Base-by-base conservation (phyloP, 495 filamentous ascomycete species). In the Elaphomyces granulatus region DNA sequence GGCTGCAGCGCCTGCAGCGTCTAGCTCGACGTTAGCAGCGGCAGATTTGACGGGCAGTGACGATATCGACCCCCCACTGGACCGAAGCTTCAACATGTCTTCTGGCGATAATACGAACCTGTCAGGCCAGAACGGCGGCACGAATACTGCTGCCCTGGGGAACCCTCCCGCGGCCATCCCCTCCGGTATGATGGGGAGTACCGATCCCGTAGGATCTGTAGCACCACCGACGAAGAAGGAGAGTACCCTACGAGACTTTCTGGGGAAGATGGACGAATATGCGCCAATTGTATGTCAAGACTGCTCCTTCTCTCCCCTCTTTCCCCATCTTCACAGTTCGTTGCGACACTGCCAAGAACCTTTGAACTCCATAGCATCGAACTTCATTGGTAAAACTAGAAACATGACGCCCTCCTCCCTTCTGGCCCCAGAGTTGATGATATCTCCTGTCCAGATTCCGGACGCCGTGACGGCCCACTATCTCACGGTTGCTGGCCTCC, bases 391-490 rank as follows among this genome's bases (percentile, higher is more conserved):
- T n/a, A n/a, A n/a, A n/a, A n/a, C n/a, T n/a, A n/a, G n/a, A n/a
- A n/a, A n/a, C n/a, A n/a, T n/a, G n/a, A n/a, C 21, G 30, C 37
- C 37, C 23, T 14, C 14, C 12, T 34, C 12, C 40, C 14, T 28
- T 2, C 3, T n/a, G n/a, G n/a, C n/a, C n/a, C n/a, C n/a, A 35
- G 12, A n/a, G 14, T 32, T 35, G 21, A 28, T 12, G 12, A 35
- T 34, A 14, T 9, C n/a, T 33, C 28, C 15, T 39, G 6, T 14
- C 15, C 51, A 96, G 88, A 96, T 98, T 46, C 90, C 90, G 35
- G 90, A 98, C 59, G 90, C 90, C 8, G 88, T 98, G 20, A 96
- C 87, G 49, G 78, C 90, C 51, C 94, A 95, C 71, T 96, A 96
- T 70, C 84, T 96, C 61, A 88, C 87, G 12, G 78, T 90, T 49